Conservation (phyloP, 2,329 filamentous ascomycete species). For the Phyllosticta citrichinensis region DNA sequence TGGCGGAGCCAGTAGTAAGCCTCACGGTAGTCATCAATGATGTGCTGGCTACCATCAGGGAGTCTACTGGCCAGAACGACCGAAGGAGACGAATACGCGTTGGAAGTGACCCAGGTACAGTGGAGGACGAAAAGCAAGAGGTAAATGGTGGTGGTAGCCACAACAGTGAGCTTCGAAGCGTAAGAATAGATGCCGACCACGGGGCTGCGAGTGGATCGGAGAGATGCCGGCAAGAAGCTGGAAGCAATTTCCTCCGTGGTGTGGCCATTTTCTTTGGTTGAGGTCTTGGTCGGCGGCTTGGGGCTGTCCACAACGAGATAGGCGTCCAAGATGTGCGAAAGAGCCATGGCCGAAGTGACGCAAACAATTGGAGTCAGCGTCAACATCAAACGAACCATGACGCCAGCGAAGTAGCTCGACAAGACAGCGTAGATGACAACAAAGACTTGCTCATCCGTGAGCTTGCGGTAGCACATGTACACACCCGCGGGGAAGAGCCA, state of each 20-base stretch:
- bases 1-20: conserved; percentile 99
- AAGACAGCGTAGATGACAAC: conserved; percentile 95
- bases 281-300: conserved; percentile 35
- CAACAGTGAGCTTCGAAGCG: conserved; percentile 70
- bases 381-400: conserved; percentile 99
- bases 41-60: conserved; percentile 92
- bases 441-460: conserved; percentile 95
- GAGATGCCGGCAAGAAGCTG: conserved; percentile 40
- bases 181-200: conserved; percentile 74
- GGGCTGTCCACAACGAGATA: conserved; percentile 58
- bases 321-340: conserved; percentile 79
- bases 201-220: conserved; percentile 63
- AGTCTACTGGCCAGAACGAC: conserved; percentile 87
- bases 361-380: conserved; percentile 95
- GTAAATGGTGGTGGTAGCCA: conserved; percentile 63
- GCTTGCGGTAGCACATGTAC: conserved; percentile 91
- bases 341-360: conserved; percentile 79
- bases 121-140: conserved; percentile 90
- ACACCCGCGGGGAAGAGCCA: conserved; percentile 99
- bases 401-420: conserved; percentile 94
- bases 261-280: conserved; percentile 36
- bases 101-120: conserved; percentile 99
- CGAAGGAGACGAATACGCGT: conserved; percentile 95
- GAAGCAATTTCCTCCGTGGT: conserved; percentile 38
- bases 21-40: conserved; percentile 98